phyloP scores from a whole-genome alignment of 345 rosid species.

The Chamaenerion angustifolium region DNA sequence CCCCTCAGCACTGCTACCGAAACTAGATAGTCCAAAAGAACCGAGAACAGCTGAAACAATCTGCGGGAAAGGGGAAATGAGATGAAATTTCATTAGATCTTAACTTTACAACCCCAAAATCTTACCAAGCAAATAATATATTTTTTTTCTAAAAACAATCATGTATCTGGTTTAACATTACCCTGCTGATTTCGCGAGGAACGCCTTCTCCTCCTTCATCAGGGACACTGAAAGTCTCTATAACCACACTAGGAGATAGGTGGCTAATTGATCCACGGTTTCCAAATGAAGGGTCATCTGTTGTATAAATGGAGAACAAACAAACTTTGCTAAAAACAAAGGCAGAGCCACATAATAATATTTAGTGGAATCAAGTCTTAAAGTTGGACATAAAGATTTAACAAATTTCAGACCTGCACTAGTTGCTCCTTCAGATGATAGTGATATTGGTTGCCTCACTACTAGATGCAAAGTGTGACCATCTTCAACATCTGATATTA shows the following conservation, averaged over 20 bases:
- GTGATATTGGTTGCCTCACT: conserved; percentile 51
- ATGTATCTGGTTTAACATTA: conserved; percentile 10
- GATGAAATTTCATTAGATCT: background rate
- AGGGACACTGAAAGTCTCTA: conserved; percentile 53
- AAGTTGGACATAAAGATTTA: no score
- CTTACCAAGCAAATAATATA: background rate
- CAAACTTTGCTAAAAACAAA: background rate
- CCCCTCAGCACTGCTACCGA: conserved; percentile 32
- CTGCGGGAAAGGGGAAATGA: conserved; percentile 22
- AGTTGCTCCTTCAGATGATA: conserved; percentile 30
- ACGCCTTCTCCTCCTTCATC: conserved; percentile 70
- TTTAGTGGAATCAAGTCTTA: no score
- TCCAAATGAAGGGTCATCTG: conserved; percentile 25
- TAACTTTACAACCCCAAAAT: background rate
- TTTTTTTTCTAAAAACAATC: background rate
- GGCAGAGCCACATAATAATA: no score
- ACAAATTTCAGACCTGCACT: conserved; percentile 29
- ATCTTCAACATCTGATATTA: conserved; percentile 58
- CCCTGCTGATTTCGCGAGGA: conserved; percentile 62
- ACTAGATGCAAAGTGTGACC: conserved; percentile 80
- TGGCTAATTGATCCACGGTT: conserved; percentile 21
- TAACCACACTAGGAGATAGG: conserved; percentile 36
- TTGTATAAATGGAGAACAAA: conserved; percentile 12
- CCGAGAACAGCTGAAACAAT: conserved; percentile 69
- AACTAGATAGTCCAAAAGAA: conserved; percentile 46